Evolutionary conservation across 2,329 filamentous ascomycete genomes (phyloP), one percentile per base, ranked within the genome.

Genomic region (Alternaria arbusti): DNA sequence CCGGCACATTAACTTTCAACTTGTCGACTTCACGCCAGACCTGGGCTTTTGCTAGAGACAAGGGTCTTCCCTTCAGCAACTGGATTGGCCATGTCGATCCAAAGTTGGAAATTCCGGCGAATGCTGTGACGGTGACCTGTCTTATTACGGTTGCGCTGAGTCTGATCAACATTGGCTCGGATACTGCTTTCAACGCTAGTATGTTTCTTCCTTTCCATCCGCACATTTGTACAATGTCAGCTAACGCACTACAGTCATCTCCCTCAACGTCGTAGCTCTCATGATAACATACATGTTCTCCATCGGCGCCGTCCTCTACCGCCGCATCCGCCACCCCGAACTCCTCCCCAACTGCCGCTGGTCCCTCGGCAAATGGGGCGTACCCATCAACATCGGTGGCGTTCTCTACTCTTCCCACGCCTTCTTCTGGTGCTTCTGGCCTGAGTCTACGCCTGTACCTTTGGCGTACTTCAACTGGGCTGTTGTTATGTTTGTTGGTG

Each of bases 401-500:
- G 58, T 82, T 8, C 52, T 79, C 10, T 83, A 81, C 57, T 65
- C 73, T 4, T 59, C 66, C 4, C 78, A 79, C 58, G 75, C 77
- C 6, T 80, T 82, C 63, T 81, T 83, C 64, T 82, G 80, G 79
- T 76, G 75, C 30, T 81, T 82, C 67, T 82, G 79, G 79, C 81
- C 81, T 4, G 68, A 74, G 28, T 64, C 66, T 5, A 76, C 73
- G 8, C 74, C 74, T 13, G 68, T 73, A 11, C 68, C 64, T 13
- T 32, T 66, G 22, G 68, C 67, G 3, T 66, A 66, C 3, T 79
- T 81, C 63, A 80, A 80, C 51, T 81, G 77, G 77, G 73, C 77
- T 7, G 68, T 73, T 2, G 78, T 80, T 44, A 78, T 80, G 70
- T 80, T 79, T 50, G 68, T 71, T 1, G 75, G 66, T 17, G 72